These are phyloP conservation scores for Diplosphaera chodatii DNA, from an alignment of 139 green algal genomes.

Conservation along the genomic window DNA sequence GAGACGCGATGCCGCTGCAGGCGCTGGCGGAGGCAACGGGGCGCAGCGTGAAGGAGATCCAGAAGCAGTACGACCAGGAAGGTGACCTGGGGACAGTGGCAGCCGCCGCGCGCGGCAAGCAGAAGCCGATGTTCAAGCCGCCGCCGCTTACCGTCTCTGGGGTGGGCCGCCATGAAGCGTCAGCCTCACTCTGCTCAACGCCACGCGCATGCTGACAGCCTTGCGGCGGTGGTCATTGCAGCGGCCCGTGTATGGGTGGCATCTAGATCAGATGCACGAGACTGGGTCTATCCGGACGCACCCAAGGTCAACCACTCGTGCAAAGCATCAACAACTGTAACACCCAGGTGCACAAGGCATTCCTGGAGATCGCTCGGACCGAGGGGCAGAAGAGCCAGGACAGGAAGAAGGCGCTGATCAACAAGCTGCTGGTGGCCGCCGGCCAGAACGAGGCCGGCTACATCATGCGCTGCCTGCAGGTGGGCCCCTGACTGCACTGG, in stretches of 20 bases:
- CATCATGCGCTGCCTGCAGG: slow-evolving; percentile 77
- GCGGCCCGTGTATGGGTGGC: too few relatives aligned
- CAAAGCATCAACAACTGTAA: too few relatives aligned
- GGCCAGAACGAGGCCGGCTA: slow-evolving; percentile 83
- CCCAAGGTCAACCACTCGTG: too few relatives aligned
- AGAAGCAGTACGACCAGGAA: slow-evolving; percentile 65
- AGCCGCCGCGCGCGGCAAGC: slow-evolving; percentile 29
- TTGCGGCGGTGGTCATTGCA: too few relatives aligned
- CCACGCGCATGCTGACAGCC: too few relatives aligned
- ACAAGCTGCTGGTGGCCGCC: slow-evolving; percentile 78
- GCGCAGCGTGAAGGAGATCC: slow-evolving; percentile 75
- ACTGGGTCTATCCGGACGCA: too few relatives aligned
- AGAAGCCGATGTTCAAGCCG: slow-evolving; percentile 53
- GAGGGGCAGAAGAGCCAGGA: slow-evolving; percentile 58
- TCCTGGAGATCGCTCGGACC: slow-evolving; percentile 63
- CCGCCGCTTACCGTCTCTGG: slow-evolving; percentile 35
- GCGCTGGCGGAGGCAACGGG: slow-evolving; percentile 77
- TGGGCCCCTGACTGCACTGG: background rate
- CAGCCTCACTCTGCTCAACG: too few relatives aligned
- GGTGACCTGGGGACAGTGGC: slow-evolving; percentile 91
- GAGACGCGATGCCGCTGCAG: too few relatives aligned
- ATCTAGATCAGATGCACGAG: too few relatives aligned
- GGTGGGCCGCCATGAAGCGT: too few relatives aligned
- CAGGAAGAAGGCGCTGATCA: slow-evolving; percentile 72
- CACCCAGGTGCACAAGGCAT: slow-evolving; percentile 50